These are phyloP conservation scores for Vigna hirtella DNA, from an alignment of 306 rosid species.

Conservation along the genomic window DNA sequence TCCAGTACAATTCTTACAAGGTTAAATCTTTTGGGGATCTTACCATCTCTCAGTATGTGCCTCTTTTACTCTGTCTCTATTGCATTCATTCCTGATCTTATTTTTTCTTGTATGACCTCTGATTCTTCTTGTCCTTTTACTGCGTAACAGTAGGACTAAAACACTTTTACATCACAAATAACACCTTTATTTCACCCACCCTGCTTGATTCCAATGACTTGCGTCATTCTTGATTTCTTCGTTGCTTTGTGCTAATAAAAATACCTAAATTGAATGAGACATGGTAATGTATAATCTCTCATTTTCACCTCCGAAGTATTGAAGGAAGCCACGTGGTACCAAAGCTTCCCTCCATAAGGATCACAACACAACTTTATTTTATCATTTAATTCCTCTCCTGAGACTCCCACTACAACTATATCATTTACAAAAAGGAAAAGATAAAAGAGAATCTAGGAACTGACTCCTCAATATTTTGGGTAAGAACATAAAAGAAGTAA, in stretches of 20 bases:
- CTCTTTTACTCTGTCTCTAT: background rate
- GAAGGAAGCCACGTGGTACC: background rate
- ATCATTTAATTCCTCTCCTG: background rate
- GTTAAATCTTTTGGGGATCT: background rate
- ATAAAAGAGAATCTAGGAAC: background rate
- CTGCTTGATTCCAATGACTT: background rate
- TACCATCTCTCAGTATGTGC: background rate
- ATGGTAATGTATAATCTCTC: background rate
- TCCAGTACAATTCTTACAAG: background rate
- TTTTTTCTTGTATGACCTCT: background rate
- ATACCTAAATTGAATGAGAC: background rate
- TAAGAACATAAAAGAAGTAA: background rate
- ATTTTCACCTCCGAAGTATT: background rate
- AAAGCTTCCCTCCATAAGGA: background rate
- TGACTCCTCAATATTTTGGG: no score
- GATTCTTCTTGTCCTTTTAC: background rate
- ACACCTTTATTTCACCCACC: background rate
- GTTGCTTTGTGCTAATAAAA: background rate
- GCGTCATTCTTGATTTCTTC: background rate
- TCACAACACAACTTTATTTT: background rate
- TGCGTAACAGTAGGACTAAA: background rate
- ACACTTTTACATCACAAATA: background rate
- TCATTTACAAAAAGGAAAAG: background rate
- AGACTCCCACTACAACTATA: background rate
- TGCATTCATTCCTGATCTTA: conserved; percentile 12